These are phyloP conservation scores for Babjeviella inositovora DNA, from an alignment of 805 yeast genomes.

Conservation along the genomic window DNA sequence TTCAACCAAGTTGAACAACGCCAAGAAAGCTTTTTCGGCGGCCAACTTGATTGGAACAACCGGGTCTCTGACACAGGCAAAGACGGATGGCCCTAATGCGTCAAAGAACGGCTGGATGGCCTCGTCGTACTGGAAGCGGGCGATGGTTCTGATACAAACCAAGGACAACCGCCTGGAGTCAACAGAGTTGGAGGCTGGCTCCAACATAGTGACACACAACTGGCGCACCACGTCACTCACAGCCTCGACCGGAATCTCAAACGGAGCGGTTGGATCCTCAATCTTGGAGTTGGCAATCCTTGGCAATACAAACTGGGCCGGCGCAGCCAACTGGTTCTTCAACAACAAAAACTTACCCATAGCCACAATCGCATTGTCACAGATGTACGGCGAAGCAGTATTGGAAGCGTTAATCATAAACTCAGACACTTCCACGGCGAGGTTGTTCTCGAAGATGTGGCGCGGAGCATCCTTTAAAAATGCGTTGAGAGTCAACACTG, in stretches of 20 bases:
- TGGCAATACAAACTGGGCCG: conserved; percentile 8
- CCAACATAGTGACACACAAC: conserved; percentile 27
- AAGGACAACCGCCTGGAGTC: conserved; percentile 74
- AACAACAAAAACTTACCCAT: conserved; percentile 65
- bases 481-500: conserved; percentile 60
- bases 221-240: conserved; percentile 26
- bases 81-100: conserved; percentile 53
- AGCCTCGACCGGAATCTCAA: conserved; percentile 24
- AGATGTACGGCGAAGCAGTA: conserved; percentile 27
- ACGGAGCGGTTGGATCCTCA: conserved; percentile 9
- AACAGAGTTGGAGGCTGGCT: conserved; percentile 42
- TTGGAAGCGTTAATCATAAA: conserved; percentile 29
- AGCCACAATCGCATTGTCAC: conserved; percentile 68
- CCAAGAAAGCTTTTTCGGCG: conserved; percentile 78
- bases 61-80: conserved; percentile 73
- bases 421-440: conserved; percentile 28
- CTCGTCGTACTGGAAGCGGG: conserved; percentile 37
- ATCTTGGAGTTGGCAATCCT: conserved; percentile 6
- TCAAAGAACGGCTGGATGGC: conserved; percentile 38
- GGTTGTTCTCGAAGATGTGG: conserved; percentile 36
- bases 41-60: conserved; percentile 86
- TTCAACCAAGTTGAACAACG: conserved; percentile 56
- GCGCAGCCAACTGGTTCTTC: conserved; percentile 20
- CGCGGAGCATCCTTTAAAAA: conserved; percentile 66
- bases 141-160: conserved; percentile 60